Evolutionary conservation across 164 flowering plant species (phyloP).

Genomic region (Kingdonia uniflora): DNA sequence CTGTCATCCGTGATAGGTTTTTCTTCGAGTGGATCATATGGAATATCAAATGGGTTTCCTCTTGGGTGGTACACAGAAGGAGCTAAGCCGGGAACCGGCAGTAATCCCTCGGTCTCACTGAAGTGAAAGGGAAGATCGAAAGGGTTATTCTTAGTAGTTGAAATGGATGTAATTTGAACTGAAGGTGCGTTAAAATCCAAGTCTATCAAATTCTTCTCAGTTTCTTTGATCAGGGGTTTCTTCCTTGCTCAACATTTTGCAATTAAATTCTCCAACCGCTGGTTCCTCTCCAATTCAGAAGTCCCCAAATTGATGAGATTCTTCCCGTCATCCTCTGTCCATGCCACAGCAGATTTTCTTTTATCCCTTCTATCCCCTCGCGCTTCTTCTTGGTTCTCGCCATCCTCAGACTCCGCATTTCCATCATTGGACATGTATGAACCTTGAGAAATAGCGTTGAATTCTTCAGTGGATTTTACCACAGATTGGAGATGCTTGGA

Average conservation of each 20-base stretch:
- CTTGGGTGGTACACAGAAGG: conserved; percentile 60
- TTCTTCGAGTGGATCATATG: conserved; percentile 70
- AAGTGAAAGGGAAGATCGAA: conserved; percentile 53
- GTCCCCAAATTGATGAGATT: conserved; percentile 76
- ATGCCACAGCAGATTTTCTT: conserved; percentile 29
- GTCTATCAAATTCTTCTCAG: conserved; percentile 75
- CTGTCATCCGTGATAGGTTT: conserved; percentile 50
- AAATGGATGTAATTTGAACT: conserved; percentile 39
- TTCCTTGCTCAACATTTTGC: conserved; percentile 66
- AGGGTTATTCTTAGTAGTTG: conserved; percentile 52
- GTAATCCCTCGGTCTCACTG: conserved; percentile 35
- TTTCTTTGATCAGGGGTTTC: conserved; percentile 20
- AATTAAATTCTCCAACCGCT: conserved; percentile 70
- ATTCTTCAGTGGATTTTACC: conserved; percentile 22
- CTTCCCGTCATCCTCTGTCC: conserved; percentile 93
- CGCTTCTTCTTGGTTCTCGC: conserved; percentile 32
- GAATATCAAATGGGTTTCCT: conserved; percentile 81
- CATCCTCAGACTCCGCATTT: conserved; percentile 35
- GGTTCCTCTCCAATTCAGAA: conserved; percentile 81
- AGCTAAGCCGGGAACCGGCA: conserved; percentile 88
- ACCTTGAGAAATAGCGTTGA: conserved; percentile 30
- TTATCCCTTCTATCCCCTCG: conserved; percentile 4
- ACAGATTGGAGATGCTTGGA: conserved; percentile 39
- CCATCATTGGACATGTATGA: conserved; percentile 22
- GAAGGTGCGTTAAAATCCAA: conserved; percentile 46